These are phyloP conservation scores for Rutidosis leptorrhynchoides DNA, from an alignment of 129 eudicot genomes.

Conservation along the genomic window DNA sequence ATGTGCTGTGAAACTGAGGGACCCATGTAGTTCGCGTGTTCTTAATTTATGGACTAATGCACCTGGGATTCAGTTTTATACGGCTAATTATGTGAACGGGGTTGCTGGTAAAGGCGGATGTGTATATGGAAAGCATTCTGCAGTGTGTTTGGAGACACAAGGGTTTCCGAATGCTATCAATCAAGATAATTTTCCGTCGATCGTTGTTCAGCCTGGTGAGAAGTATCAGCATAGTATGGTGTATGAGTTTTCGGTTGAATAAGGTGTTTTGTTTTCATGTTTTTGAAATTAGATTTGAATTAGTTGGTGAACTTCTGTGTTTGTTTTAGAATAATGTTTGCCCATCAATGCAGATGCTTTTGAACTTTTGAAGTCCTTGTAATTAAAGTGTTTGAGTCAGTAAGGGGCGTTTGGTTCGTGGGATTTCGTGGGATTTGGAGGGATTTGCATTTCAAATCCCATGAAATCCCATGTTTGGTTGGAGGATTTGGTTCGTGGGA, in stretches of 20 bases:
- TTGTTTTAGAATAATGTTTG: neutral
- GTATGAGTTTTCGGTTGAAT: constrained; percentile 73
- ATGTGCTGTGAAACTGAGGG: constrained; percentile 71
- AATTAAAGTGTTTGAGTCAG: neutral
- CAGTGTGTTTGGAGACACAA: constrained; percentile 89
- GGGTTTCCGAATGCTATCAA: constrained; percentile 91
- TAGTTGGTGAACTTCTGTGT: neutral
- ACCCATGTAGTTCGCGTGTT: constrained; percentile 52
- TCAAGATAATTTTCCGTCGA: constrained; percentile 62
- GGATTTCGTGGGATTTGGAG: too few species aligned
- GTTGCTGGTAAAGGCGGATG: constrained; percentile 83
- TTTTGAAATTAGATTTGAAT: neutral
- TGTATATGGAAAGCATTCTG: constrained; percentile 67
- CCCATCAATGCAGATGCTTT: neutral
- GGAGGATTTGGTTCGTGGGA: too few species aligned
- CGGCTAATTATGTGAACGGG: constrained; percentile 72
- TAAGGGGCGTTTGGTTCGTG: too few species aligned
- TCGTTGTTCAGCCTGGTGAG: constrained; percentile 71
- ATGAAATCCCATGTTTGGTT: too few species aligned
- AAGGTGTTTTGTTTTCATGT: constrained; percentile 16
- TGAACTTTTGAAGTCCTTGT: neutral
- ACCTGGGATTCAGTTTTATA: constrained; percentile 96
- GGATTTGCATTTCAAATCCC: too few species aligned
- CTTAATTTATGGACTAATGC: constrained; percentile 86
- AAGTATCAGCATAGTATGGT: constrained; percentile 83